Evolutionary conservation across 441 rosid species (phyloP).

Genomic region (Theobroma grandiflorum): DNA sequence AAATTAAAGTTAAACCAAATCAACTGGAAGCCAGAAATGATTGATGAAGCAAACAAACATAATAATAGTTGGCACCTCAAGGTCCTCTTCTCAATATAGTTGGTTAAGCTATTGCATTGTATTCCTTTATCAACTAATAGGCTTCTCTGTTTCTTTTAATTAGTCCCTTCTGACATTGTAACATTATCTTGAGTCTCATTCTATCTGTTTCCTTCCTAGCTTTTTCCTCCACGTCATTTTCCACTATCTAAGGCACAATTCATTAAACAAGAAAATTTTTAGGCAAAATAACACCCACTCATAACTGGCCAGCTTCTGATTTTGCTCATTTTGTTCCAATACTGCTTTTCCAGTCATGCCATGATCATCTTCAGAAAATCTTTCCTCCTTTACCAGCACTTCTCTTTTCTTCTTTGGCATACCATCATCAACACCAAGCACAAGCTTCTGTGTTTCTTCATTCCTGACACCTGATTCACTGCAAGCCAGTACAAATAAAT

Average conservation of each 20-base stretch:
- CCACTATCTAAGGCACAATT: not conserved
- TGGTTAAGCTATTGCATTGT: not conserved
- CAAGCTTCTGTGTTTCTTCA: too few relatives aligned
- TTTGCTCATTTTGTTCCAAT: constrained; percentile 1
- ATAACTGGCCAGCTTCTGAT: constrained; percentile 30
- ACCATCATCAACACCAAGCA: constrained; percentile 9
- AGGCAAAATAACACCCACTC: constrained; percentile 32
- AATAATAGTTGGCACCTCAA: not conserved
- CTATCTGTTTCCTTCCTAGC: constrained; percentile 31
- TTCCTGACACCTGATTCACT: too few relatives aligned
- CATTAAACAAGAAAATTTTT: not conserved
- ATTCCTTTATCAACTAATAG: not conserved
- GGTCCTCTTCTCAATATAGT: not conserved
- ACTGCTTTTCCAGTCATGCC: not conserved
- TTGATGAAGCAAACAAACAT: not conserved
- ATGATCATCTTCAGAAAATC: constrained; percentile 21
- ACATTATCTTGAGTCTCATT: constrained; percentile 26
- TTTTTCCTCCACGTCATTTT: constrained; percentile 21
- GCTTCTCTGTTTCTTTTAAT: not conserved
- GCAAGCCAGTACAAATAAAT: too few relatives aligned
- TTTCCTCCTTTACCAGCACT: constrained; percentile 30
- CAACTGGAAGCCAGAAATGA: not conserved
- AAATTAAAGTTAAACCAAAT: not conserved
- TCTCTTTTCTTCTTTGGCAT: constrained; percentile 36
- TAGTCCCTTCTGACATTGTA: constrained; percentile 5